Percentiles rank a stretch among this genome's conserved stretches.
Evolutionary conservation across 2,329 filamentous ascomycete genomes (phyloP).

Genomic region (Emergomyces africanus): DNA sequence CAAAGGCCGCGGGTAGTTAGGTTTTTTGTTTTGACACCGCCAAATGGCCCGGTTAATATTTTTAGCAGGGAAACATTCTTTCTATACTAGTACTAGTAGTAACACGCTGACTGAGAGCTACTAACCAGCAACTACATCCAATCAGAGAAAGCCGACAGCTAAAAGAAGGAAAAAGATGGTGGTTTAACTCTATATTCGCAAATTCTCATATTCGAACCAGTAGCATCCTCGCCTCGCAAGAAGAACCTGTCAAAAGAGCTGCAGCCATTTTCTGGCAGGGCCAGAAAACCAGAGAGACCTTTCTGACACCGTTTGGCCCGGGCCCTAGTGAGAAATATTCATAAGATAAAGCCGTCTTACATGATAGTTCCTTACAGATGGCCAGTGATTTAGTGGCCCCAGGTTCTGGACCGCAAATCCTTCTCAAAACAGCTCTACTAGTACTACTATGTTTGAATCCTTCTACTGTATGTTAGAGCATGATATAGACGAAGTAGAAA

Average conservation of each 20-base stretch:
- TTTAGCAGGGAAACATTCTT: not conserved
- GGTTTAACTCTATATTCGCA: not conserved
- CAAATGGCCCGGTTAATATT: not conserved
- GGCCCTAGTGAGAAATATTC: not conserved
- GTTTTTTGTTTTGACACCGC: conserved; percentile 4
- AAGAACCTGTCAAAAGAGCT: no score
- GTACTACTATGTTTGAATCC: no score
- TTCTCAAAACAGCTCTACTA: no score
- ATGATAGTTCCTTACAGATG: not conserved
- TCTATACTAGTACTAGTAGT: no score
- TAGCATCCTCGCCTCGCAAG: no score
- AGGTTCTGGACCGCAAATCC: not conserved
- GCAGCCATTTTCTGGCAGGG: no score
- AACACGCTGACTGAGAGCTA: not conserved
- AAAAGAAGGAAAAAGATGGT: not conserved
- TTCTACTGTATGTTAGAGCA: no score
- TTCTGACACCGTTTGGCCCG: not conserved
- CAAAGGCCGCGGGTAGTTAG: conserved; percentile 1
- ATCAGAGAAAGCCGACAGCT: not conserved
- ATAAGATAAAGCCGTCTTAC: not conserved
- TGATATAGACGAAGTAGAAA: no score
- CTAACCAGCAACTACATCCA: not conserved
- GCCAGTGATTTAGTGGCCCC: not conserved
- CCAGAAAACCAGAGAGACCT: no score
- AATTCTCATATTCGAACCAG: not conserved